Base-by-base conservation (phyloP, 106 monocot genomes). In the Dioscorea dumetorum region DNA sequence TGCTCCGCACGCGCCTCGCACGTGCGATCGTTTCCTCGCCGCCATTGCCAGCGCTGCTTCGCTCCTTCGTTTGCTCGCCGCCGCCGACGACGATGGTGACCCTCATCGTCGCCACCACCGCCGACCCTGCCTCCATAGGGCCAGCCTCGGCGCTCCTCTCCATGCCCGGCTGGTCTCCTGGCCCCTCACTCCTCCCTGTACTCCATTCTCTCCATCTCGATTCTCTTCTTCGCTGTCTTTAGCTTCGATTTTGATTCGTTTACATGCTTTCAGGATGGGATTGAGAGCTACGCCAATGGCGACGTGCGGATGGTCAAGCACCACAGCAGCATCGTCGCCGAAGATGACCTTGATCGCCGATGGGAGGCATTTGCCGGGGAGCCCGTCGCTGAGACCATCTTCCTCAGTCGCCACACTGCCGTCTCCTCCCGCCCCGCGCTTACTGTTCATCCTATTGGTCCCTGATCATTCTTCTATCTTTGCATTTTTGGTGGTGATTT, bases 371-470 rank as follows among this genome's bases (percentile, higher is more conserved):
- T 88, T 41, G 86, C 86, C 19, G 91, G 89, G 12, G 97, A 97
- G 76, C 7, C 49, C 8, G 92, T 97, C 22, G 77, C 78, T 10
- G 97, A 97, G 80, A 70, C 87, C n/a, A 86, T 97, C 60, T 97
- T 89, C 66, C 84, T 97, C 68, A 97, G 97, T 74, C 83, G 82
- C 52, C 97, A 97, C 78, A 82, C 80, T 24, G 92, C 97, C 28
- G 89, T 79, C 54, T 84, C 86, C 50, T 75, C 73, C 62, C 86
- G 88, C 5, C 97, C 97, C 20, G 91, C 97, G 15, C 81, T 97
- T 41, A 97, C 97, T 33, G 97, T 97, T 34, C 97, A 97, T 35
- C 97, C 97, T 10, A 97, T 97, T 17, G 97, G 95, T 95, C 35
- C 4, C 34, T 49, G 50, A 58, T 51, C 14, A 50, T 28, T 48